Conservation (phyloP, 2,329 filamentous ascomycete genomes). For the Colletotrichum agaves region DNA sequence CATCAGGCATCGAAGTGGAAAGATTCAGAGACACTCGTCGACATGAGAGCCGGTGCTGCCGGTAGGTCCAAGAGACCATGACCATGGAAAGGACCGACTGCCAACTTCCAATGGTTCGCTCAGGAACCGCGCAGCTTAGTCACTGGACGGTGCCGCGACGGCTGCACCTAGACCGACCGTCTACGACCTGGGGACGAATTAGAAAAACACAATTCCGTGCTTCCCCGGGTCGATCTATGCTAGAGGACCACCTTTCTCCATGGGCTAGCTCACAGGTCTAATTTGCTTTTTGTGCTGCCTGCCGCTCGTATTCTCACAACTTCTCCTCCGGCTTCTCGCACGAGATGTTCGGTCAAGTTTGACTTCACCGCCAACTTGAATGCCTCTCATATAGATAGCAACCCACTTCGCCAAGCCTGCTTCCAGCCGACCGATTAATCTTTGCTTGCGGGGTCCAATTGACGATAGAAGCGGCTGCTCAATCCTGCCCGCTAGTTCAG, state of each 20-base stretch:
- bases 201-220: not conserved
- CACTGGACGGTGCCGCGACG: not conserved
- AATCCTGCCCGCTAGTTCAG: not conserved
- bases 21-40: not conserved
- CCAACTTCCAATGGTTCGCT: not conserved
- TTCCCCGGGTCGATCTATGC: not conserved
- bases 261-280: not conserved
- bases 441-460: not conserved
- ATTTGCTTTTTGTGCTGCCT: conserved; percentile 12
- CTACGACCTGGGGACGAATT: not conserved
- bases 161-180: not conserved
- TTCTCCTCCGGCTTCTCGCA: not conserved
- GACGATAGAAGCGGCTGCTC: not conserved
- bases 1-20: not conserved
- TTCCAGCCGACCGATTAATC: not conserved
- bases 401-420: not conserved
- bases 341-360: not conserved
- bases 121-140: conserved; percentile 18
- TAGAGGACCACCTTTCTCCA: not conserved
- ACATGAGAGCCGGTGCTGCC: conserved; percentile 1
- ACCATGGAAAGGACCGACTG: conserved; percentile 10
- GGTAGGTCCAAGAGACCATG: not conserved
- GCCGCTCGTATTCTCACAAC: conserved; percentile 13
- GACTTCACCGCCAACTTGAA: conserved; percentile 22
- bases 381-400: not conserved